phyloP scores from a whole-genome alignment of 1,284 basidiomycete species.

The Chalciporus sp. region DNA sequence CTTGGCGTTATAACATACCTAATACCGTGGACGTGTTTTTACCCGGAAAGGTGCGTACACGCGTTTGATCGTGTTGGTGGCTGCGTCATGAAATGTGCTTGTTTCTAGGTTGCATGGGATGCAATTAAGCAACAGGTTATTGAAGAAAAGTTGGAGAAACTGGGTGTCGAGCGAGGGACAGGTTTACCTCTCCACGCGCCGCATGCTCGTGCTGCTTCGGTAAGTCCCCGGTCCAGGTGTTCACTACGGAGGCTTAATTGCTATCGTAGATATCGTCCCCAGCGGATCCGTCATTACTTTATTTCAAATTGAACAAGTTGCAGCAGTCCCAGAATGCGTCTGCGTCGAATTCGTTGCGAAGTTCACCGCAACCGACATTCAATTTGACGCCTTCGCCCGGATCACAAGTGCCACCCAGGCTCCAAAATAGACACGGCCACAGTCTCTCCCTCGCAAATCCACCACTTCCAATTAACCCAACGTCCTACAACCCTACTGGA shows the following conservation, averaged over 20 bases:
- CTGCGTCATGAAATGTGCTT: slow-evolving; percentile 14
- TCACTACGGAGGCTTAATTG: slow-evolving; percentile 11
- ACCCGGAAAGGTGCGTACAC: slow-evolving; percentile 65
- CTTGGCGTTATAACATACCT: slow-evolving; percentile 56
- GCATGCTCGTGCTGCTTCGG: slow-evolving; percentile 78
- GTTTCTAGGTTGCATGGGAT: slow-evolving; percentile 66
- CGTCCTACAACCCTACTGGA: slow-evolving; percentile 43
- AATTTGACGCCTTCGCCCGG: slow-evolving; percentile 56
- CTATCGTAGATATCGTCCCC: slow-evolving; percentile 76
- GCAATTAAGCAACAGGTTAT: slow-evolving; percentile 66
- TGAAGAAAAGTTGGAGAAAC: slow-evolving; percentile 75
- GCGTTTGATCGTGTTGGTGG: slow-evolving; percentile 5
- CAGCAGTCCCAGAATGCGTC: slow-evolving; percentile 69
- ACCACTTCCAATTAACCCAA: slow-evolving; percentile 37
- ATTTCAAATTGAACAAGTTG: slow-evolving; percentile 80
- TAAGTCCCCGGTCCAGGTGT: slow-evolving; percentile 42
- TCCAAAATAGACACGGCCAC: slow-evolving; percentile 65
- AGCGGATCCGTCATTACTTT: slow-evolving; percentile 75
- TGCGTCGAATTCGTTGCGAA: slow-evolving; percentile 52
- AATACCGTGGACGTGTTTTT: slow-evolving; percentile 75
- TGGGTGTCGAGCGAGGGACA: slow-evolving; percentile 73
- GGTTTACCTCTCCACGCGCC: slow-evolving; percentile 66
- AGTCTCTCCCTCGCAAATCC: slow-evolving; percentile 69
- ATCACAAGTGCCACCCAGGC: slow-evolving; percentile 42
- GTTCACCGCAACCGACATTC: slow-evolving; percentile 63